Evolutionary conservation across 371 early-diverging fungal genomes (phyloP), one percentile per base, ranked within the genome.

Genomic region (Entomophthora muscae): DNA sequence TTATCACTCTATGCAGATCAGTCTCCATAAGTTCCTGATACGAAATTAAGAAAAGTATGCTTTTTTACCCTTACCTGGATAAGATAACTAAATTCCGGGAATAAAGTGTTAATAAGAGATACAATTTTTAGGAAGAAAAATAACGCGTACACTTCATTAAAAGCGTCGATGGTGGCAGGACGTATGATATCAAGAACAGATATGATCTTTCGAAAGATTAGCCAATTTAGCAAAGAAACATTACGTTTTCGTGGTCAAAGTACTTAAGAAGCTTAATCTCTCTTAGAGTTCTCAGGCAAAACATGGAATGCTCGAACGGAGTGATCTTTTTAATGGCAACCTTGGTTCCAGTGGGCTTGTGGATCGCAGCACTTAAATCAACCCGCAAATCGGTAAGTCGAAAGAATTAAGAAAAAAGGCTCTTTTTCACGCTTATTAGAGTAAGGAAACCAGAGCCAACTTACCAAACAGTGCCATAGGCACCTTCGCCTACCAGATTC

Each of bases 1-100:
- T 84, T 74, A 98, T 95, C 62, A 98, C 95, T 66, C 96, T 90
- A 73, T 97, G 97, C 77, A 98, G 82, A 72, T 98, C 94, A 26
- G 98, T 96, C 73, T 97, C 98, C 97, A 98, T 97, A 52, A 98
- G 73, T 74, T 91, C 94, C 69, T 83, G 75, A 32, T 5, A 78
- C 72, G 67, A 56, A 61, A 55, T 33, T 33, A 61, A 54, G 23
- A 30, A 24, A 52, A 27, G 3, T 26, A 23, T 30, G 42, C 21
- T 23, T 22, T 26, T 5, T 26, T 1, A 13, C 31, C 32, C 22
- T 28, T 58, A 58, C 64, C 66, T 83, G 83, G 58, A 83, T 80
- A 64, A 81, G 71, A 65, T 81, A 81, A 0, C 78, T 80, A 65
- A 54, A 63, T 32, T 22, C 17, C 10, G 10, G 42, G 17, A 3